Percentiles rank a stretch among this genome's conserved stretches.
phyloP scores from a whole-genome alignment of 163 green algal genomes.

The Scenedesmus sp. region DNA sequence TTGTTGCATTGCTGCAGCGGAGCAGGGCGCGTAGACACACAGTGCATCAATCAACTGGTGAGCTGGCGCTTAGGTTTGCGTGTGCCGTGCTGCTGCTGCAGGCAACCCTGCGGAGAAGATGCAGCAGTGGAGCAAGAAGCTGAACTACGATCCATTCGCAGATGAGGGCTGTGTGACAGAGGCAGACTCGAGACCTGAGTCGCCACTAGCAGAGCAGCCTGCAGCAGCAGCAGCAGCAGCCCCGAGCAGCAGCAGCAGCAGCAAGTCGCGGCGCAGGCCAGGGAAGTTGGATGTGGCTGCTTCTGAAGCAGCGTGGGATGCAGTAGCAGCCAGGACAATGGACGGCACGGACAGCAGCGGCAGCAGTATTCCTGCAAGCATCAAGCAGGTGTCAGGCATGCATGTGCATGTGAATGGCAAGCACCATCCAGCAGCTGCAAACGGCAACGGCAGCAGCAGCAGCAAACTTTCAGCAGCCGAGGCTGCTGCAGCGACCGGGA shows the following conservation, averaged over 20 bases:
- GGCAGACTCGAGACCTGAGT: neutral
- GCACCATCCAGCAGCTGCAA: neutral
- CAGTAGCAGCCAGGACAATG: neutral
- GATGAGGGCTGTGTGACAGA: neutral
- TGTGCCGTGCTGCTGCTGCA: neutral
- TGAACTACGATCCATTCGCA: conserved; percentile 38
- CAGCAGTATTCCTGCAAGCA: neutral
- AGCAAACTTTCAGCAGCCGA: neutral
- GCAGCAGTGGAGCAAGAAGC: conserved; percentile 70
- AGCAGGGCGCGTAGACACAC: too few relatives aligned
- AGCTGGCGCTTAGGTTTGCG: neutral
- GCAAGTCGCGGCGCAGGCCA: neutral
- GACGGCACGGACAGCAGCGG: neutral
- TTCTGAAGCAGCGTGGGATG: conserved; percentile 11
- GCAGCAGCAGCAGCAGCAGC: conserved; percentile 32
- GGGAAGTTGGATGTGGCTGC: neutral
- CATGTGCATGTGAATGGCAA: conserved; percentile 24
- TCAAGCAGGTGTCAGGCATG: neutral
- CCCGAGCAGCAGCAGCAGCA: conserved; percentile 38
- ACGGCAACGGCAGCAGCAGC: conserved; percentile 16
- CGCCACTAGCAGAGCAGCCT: neutral
- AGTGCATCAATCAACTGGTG: too few relatives aligned
- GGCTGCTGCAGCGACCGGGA: neutral
- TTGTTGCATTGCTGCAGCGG: too few relatives aligned
- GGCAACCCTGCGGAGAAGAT: conserved; percentile 72